Base-by-base conservation (phyloP, 768 basidiomycete genomes). In the Podaxis sp. region DNA sequence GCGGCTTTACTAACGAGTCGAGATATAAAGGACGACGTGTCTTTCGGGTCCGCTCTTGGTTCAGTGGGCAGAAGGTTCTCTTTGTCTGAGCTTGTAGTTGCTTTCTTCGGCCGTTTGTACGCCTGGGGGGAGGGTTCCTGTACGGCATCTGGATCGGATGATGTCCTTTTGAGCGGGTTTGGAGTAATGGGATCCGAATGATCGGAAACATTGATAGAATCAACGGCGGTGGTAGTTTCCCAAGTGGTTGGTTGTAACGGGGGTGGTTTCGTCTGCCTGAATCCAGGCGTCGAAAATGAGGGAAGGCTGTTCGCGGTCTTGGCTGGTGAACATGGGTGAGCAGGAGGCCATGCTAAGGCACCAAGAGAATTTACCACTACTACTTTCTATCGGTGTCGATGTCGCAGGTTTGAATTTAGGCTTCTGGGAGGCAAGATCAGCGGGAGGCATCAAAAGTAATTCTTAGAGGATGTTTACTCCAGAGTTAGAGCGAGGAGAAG, bases 361-460 rank as follows among this genome's bases (percentile, higher is more conserved):
- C 15, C 5, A 2, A 13, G 6, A 30, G 13, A 17, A 61, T 28
- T 53, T 19, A 61, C 59, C 6, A 22, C 24, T 22, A 22, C 51
- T 53, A 5, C 17, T 26, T 3, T 8, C 22, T 13, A 38, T 12
- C 2, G 52, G 36, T 5, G 64, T 63, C 17, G 64, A 57, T 5
- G 66, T 66, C 19, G 80, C 79, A 13, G 82, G 82, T 67, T 82
- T 83, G 66, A 83, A 83, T 71, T 80, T 82, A 49, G 77, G 77
- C 7, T 68, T 55, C 62, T 70, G 42, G 39, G 60, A 36, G 24
- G 39, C 11, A 28, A 22, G 13, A 15, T 38, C 38, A 38, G 54
- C 17, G 9, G n/a, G 15, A 6, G n/a, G 19, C 33, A 22, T 13
- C 17, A 19, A 24, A 9, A 38, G 2, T n/a, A 56, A 40, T n/a